A percentile compares a stretch with the other conserved stretches of the same genome.
Evolutionary conservation across 345 rosid species (phyloP).

Genomic region (Aurinia saxatilis): DNA sequence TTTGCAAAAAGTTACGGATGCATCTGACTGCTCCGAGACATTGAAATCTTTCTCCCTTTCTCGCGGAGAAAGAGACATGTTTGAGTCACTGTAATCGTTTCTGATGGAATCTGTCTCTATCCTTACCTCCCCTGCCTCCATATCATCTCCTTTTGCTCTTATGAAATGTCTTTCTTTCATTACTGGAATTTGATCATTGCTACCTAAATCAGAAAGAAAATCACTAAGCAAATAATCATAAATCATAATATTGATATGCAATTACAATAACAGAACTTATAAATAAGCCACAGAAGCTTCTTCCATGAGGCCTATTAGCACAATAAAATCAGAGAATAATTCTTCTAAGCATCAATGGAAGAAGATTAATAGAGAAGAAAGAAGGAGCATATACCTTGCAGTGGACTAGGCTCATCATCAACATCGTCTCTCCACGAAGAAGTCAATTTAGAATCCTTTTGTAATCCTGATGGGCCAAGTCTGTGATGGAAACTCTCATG

Average conservation of each 20-base stretch:
- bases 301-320: neutral
- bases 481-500: constrained; percentile 62
- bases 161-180: constrained; percentile 10
- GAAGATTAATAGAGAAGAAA: neutral
- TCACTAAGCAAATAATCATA: neutral
- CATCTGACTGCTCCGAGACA: constrained; percentile 7
- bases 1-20: constrained; percentile 21
- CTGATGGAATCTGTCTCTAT: constrained; percentile 30
- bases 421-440: constrained; percentile 9
- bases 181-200: constrained; percentile 22
- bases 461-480: constrained; percentile 24
- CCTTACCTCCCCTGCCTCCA: constrained; percentile 31
- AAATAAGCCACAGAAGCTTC: neutral
- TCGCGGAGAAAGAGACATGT: constrained; percentile 31
- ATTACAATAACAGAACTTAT: neutral
- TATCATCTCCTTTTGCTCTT: constrained; percentile 8
- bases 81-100: constrained; percentile 27
- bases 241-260: neutral
- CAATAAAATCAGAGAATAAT: neutral
- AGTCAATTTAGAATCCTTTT: constrained; percentile 21
- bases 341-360: neutral
- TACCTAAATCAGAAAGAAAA: constrained; percentile 35
- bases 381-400: constrained; percentile 16
- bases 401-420: constrained; percentile 14
- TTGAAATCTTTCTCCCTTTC: constrained; percentile 20